Conservation (phyloP, 129 eudicot species). For the Helianthus tuberosus region DNA sequence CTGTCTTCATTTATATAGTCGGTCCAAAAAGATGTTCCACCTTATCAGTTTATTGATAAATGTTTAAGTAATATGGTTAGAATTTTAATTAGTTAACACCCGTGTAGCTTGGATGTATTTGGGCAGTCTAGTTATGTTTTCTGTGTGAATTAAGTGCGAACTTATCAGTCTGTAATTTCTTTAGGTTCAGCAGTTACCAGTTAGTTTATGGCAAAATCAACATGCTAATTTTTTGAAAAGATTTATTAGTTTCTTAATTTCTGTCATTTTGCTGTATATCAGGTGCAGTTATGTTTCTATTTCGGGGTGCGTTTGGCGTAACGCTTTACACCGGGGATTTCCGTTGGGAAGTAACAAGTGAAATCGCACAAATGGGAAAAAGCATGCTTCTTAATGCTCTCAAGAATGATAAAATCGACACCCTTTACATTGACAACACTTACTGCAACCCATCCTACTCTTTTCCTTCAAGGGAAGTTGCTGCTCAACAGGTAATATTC, state of each 20-base stretch:
- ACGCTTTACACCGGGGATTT: conserved; percentile 91
- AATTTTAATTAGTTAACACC: no score
- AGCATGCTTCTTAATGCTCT: conserved; percentile 70
- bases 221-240: not conserved
- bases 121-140: no score
- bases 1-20: no score
- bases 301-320: conserved; percentile 82
- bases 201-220: not conserved
- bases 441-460: conserved; percentile 74
- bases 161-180: not conserved
- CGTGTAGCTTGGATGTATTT: no score
- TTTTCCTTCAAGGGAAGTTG: conserved; percentile 80
- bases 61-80: no score
- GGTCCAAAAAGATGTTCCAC: no score
- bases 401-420: conserved; percentile 50
- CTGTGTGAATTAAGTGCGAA: no score
- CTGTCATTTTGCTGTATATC: conserved; percentile 23
- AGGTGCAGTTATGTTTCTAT: conserved; percentile 93
- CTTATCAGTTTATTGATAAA: no score
- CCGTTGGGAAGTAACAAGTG: conserved; percentile 70
- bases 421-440: conserved; percentile 81
- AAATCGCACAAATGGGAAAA: conserved; percentile 52
- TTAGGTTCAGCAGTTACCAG: not conserved
- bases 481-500: conserved; percentile 71
- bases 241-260: conserved; percentile 1